Evolutionary conservation across 176 grass and related monocot genomes (phyloP).

Genomic region (Phragmites australis): DNA sequence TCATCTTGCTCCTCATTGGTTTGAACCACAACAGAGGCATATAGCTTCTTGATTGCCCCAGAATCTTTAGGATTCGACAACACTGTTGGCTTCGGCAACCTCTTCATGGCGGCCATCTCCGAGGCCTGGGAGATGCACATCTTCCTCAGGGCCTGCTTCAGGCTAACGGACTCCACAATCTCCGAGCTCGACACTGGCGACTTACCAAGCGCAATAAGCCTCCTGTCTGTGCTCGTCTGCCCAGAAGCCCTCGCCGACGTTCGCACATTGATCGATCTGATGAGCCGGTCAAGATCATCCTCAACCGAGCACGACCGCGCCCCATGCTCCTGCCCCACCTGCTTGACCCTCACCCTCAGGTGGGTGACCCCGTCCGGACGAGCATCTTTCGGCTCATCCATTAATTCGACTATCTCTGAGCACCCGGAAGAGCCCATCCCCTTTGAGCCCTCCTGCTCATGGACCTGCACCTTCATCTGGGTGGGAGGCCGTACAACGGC

Average conservation of each 20-base stretch:
- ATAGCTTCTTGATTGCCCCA: slow-evolving; percentile 67
- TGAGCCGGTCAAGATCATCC: slow-evolving; percentile 69
- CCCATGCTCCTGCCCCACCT: slow-evolving; percentile 45
- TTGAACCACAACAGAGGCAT: slow-evolving; percentile 53
- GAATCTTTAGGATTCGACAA: slow-evolving; percentile 48
- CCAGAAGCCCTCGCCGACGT: slow-evolving; percentile 49
- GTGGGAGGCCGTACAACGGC: neutral
- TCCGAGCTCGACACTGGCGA: slow-evolving; percentile 68
- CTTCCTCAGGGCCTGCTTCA: slow-evolving; percentile 91
- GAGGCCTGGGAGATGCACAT: slow-evolving; percentile 97
- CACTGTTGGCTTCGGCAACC: slow-evolving; percentile 46
- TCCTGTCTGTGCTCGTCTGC: slow-evolving; percentile 64
- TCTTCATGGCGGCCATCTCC: slow-evolving; percentile 97
- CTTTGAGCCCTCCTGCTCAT: neutral
- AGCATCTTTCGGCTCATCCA: slow-evolving; percentile 50
- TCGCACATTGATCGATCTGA: slow-evolving; percentile 74
- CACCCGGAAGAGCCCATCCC: slow-evolving; percentile 72
- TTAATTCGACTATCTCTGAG: slow-evolving; percentile 86
- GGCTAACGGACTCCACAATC: slow-evolving; percentile 81
- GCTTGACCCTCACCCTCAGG: slow-evolving; percentile 73
- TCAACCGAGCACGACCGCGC: slow-evolving; percentile 52
- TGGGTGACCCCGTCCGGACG: slow-evolving; percentile 49
- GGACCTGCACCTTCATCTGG: slow-evolving; percentile 39
- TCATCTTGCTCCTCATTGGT: slow-evolving; percentile 41
- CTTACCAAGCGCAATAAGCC: slow-evolving; percentile 58